These are phyloP conservation scores for Coniella vitis DNA, from an alignment of 2,329 filamentous ascomycete species.

Conservation along the genomic window DNA sequence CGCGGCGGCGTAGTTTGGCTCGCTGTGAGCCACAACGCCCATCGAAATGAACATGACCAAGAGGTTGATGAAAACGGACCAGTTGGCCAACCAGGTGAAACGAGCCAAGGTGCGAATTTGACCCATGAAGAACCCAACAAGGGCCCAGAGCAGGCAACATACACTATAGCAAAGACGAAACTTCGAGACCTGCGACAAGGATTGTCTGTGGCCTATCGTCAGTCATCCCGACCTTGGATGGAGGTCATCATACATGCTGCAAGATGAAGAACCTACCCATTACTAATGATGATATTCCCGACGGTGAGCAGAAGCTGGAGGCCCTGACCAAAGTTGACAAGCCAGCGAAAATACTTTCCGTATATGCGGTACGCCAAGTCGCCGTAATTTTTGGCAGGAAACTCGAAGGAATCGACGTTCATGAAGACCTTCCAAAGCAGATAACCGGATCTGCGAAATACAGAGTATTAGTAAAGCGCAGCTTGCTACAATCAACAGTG, in stretches of 20 bases:
- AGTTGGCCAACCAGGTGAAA: constrained; percentile 47
- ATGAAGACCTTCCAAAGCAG: constrained; percentile 36
- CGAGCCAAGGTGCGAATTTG: constrained; percentile 47
- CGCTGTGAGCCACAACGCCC: constrained; percentile 40
- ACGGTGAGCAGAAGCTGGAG: constrained; percentile 42
- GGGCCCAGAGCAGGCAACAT: constrained; percentile 41
- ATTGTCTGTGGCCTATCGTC: constrained; percentile 28
- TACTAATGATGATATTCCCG: constrained; percentile 41
- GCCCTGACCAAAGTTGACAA: constrained; percentile 39
- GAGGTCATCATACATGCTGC: not conserved
- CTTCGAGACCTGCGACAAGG: constrained; percentile 44
- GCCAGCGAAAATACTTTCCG: constrained; percentile 34
- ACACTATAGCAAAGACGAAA: constrained; percentile 43
- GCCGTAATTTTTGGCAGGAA: constrained; percentile 37
- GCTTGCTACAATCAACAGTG: not conserved
- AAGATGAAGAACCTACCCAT: constrained; percentile 22
- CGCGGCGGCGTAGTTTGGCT: constrained; percentile 37
- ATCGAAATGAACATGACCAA: constrained; percentile 47
- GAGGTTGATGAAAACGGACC: constrained; percentile 47
- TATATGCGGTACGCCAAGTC: constrained; percentile 39
- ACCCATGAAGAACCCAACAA: constrained; percentile 41
- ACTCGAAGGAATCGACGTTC: constrained; percentile 36
- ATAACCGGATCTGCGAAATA: constrained; percentile 24
- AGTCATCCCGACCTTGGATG: not conserved
- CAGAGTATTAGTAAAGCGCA: not conserved